Conservation (phyloP, 805 yeast species). For the Ogataea trehalophila region DNA sequence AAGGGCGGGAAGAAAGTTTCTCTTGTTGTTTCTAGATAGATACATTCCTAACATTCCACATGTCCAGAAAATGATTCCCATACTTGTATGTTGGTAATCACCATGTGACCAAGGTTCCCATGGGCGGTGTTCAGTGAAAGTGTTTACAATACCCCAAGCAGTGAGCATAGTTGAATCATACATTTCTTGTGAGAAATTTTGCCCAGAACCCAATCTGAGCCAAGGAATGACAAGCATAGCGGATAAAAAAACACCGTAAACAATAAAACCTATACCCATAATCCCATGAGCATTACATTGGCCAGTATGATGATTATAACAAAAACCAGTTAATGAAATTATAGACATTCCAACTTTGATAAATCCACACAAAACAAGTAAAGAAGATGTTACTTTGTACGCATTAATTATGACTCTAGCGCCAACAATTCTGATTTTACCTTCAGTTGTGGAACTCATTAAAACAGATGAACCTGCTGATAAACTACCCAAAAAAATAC, state of each 20-base stretch:
- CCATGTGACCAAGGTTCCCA: slow-evolving; percentile 96
- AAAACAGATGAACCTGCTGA: slow-evolving; percentile 45
- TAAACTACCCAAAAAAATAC: slow-evolving; percentile 51
- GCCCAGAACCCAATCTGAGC: slow-evolving; percentile 49
- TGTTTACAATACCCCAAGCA: slow-evolving; percentile 87
- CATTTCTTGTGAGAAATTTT: slow-evolving; percentile 69
- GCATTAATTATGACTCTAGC: slow-evolving; percentile 28
- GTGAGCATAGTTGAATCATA: slow-evolving; percentile 80
- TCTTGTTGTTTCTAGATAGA: slow-evolving; percentile 59
- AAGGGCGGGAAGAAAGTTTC: slow-evolving; percentile 77
- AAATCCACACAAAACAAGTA: slow-evolving; percentile 61
- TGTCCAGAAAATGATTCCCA: slow-evolving; percentile 97
- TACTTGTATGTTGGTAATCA: slow-evolving; percentile 90
- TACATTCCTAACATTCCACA: slow-evolving; percentile 86
- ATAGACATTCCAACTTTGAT: slow-evolving; percentile 77
- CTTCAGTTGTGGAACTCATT: slow-evolving; percentile 28
- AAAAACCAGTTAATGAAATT: slow-evolving; percentile 80
- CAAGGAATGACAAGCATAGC: slow-evolving; percentile 70
- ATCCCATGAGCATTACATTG: slow-evolving; percentile 97
- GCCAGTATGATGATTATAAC: slow-evolving; percentile 79
- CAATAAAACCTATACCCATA: slow-evolving; percentile 87
- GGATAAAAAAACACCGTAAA: slow-evolving; percentile 69
- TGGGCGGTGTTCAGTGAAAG: slow-evolving; percentile 87
- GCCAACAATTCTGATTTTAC: slow-evolving; percentile 36
- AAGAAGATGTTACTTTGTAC: slow-evolving; percentile 44